phyloP scores from a whole-genome alignment of 192 early-diverging fungal species.

The Coemansia biformis region DNA sequence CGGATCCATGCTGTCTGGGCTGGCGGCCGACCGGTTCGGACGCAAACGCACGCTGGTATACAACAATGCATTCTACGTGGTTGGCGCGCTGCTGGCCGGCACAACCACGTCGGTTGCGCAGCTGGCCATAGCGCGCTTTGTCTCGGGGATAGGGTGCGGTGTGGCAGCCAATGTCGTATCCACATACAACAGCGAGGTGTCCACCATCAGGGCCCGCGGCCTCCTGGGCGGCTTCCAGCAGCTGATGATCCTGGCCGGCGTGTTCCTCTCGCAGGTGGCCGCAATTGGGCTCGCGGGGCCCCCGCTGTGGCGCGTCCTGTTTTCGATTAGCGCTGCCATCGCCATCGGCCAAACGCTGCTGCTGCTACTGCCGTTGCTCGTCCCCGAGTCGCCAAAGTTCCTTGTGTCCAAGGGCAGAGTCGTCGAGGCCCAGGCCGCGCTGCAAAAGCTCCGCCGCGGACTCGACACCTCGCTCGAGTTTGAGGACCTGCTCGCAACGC shows the following conservation, averaged over 20 bases:
- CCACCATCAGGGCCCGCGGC: constrained; percentile 64
- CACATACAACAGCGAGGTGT: constrained; percentile 72
- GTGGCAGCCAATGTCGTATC: constrained; percentile 71
- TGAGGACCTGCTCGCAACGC: constrained; percentile 52
- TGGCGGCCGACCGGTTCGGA: constrained; percentile 62
- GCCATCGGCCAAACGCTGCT: constrained; percentile 61
- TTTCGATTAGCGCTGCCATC: constrained; percentile 56
- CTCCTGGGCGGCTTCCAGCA: constrained; percentile 79
- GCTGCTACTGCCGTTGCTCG: constrained; percentile 52
- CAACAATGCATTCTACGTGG: constrained; percentile 60
- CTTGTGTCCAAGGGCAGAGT: constrained; percentile 56
- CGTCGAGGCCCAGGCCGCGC: constrained; percentile 50
- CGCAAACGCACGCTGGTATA: constrained; percentile 60
- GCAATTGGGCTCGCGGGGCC: constrained; percentile 59
- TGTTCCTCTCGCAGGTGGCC: constrained; percentile 67
- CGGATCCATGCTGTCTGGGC: constrained; percentile 65
- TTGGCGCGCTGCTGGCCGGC: constrained; percentile 61
- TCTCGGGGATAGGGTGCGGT: constrained; percentile 75
- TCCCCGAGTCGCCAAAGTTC: constrained; percentile 73
- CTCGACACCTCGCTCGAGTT: constrained; percentile 55
- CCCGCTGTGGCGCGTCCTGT: constrained; percentile 67
- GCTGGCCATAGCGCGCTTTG: constrained; percentile 63
- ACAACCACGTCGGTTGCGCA: constrained; percentile 49
- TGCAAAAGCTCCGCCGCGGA: constrained; percentile 52
- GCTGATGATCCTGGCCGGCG: constrained; percentile 73